phyloP scores from a whole-genome alignment of 257 asterid genomes.

The Petunia secreta region DNA sequence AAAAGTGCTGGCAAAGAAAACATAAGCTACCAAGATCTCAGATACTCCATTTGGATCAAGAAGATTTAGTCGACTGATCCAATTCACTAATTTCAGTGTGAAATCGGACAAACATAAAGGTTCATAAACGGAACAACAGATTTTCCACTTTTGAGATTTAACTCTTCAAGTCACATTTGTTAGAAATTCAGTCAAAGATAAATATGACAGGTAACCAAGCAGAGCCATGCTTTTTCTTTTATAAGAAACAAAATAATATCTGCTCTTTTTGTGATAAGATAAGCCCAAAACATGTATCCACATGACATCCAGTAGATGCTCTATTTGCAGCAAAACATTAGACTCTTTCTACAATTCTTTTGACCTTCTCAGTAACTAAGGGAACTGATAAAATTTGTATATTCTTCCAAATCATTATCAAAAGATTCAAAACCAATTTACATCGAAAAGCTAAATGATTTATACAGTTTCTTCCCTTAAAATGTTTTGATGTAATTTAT shows the following conservation, averaged over 20 bases:
- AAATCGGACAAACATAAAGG: background rate
- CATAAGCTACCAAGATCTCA: slow-evolving; percentile 13
- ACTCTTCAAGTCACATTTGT: background rate
- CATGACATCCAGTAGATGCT: background rate
- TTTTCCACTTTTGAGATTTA: background rate
- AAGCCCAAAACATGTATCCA: background rate
- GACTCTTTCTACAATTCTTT: background rate
- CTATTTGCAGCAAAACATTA: slow-evolving; percentile 1
- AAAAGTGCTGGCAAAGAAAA: background rate
- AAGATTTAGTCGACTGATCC: background rate
- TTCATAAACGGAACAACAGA: background rate
- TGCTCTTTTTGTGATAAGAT: background rate
- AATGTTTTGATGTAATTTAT: slow-evolving; percentile 3
- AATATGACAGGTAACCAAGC: background rate
- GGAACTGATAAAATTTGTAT: background rate
- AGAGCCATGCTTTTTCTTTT: background rate
- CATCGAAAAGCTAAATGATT: slow-evolving; percentile 6
- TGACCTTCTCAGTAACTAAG: background rate
- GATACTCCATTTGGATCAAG: background rate
- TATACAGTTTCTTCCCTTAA: background rate
- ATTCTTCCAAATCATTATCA: background rate
- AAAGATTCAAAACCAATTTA: background rate
- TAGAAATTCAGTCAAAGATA: background rate
- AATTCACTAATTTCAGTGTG: slow-evolving; percentile 1
- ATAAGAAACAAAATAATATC: too few species aligned